Evolutionary conservation across 495 filamentous ascomycete species (phyloP).

Genomic region (Astrocystis sublimbata): DNA sequence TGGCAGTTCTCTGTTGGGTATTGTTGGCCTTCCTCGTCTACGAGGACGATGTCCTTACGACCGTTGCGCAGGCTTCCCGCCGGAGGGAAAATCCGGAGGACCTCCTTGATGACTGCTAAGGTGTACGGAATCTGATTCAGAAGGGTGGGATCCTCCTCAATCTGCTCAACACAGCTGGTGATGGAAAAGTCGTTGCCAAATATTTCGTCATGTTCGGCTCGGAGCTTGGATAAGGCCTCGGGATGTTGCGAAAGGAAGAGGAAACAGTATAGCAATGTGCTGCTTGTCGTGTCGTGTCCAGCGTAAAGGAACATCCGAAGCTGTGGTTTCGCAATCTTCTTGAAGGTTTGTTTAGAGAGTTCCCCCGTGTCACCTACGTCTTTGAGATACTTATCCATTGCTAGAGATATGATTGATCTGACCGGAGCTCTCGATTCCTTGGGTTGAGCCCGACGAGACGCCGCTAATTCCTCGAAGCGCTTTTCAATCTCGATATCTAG

Average conservation of each 20-base stretch:
- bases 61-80: constrained; percentile 30
- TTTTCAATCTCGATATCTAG: constrained; percentile 26
- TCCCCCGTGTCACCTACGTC: constrained; percentile 12
- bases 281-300: constrained; percentile 50
- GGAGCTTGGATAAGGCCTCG: constrained; percentile 31
- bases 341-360: not conserved
- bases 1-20: constrained; percentile 35
- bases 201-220: constrained; percentile 38
- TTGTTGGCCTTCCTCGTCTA: constrained; percentile 26
- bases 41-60: constrained; percentile 25
- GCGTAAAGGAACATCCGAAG: constrained; percentile 42
- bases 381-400: constrained; percentile 13
- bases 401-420: constrained; percentile 15
- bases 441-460: not conserved
- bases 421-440: not conserved
- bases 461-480: constrained; percentile 22
- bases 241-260: constrained; percentile 41
- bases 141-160: constrained; percentile 23
- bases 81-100: constrained; percentile 37
- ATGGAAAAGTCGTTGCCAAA: constrained; percentile 29
- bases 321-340: constrained; percentile 8
- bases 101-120: constrained; percentile 39
- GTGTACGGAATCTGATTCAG: constrained; percentile 43
- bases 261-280: constrained; percentile 40
- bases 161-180: constrained; percentile 12